Conservation (phyloP, 768 basidiomycete genomes). For the Lactarius deliciosus region DNA sequence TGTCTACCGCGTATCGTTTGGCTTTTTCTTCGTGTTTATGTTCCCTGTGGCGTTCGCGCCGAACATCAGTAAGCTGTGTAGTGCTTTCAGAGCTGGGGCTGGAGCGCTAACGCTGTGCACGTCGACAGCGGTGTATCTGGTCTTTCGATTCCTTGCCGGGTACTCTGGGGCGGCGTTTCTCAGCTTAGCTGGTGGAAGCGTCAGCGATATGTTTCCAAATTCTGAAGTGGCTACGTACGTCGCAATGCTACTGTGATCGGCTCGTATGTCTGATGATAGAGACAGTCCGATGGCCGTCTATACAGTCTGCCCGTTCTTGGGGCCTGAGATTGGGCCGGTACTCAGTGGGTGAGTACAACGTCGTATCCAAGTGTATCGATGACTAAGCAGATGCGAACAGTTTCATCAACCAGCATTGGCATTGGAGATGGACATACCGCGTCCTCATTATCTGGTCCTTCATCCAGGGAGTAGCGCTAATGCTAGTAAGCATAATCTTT, state of each 20-base stretch:
- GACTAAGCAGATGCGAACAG: background rate
- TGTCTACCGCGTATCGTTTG: slow-evolving; percentile 63
- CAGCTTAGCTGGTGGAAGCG: slow-evolving; percentile 59
- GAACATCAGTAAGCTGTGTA: slow-evolving; percentile 49
- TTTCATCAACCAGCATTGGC: slow-evolving; percentile 42
- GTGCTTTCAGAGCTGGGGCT: background rate
- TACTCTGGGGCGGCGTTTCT: slow-evolving; percentile 57
- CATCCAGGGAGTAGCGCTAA: slow-evolving; percentile 49
- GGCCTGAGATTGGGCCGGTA: slow-evolving; percentile 57
- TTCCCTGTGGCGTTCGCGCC: slow-evolving; percentile 76
- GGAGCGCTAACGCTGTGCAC: slow-evolving; percentile 29
- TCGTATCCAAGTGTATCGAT: background rate
- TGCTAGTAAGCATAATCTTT: slow-evolving; percentile 43
- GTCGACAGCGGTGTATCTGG: slow-evolving; percentile 50
- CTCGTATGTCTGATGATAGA: background rate
- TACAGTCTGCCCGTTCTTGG: slow-evolving; percentile 54
- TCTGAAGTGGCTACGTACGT: slow-evolving; percentile 58
- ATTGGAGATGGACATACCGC: slow-evolving; percentile 81
- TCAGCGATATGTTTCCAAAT: slow-evolving; percentile 58
- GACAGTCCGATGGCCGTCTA: slow-evolving; percentile 57
- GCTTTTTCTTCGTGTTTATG: slow-evolving; percentile 58
- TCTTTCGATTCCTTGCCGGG: slow-evolving; percentile 60
- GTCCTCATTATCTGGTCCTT: slow-evolving; percentile 69
- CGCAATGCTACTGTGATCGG: background rate
- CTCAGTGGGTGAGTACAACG: slow-evolving; percentile 50